Percentiles rank a stretch among this genome's conserved stretches.
phyloP scores from a whole-genome alignment of 1,284 basidiomycete species.

The Acaromyces ingoldii region DNA sequence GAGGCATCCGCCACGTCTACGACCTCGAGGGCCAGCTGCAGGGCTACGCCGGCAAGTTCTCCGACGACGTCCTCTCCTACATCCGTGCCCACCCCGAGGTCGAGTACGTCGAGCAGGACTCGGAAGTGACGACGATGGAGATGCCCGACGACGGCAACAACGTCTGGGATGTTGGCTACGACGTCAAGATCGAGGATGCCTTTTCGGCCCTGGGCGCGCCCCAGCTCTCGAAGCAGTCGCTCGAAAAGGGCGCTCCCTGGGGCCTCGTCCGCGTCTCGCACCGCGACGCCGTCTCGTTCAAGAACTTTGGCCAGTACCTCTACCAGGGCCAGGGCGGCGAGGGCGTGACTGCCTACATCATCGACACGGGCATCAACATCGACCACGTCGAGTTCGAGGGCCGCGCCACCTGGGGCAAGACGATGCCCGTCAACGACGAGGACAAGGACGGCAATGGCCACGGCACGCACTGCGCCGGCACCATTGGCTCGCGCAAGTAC shows the following conservation, averaged over 20 bases:
- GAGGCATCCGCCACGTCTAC: slow-evolving; percentile 43
- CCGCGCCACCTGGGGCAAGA: slow-evolving; percentile 60
- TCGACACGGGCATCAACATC: slow-evolving; percentile 80
- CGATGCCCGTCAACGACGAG: slow-evolving; percentile 60
- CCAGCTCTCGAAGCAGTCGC: slow-evolving; percentile 29
- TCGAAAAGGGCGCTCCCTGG: slow-evolving; percentile 82
- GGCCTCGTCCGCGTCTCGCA: slow-evolving; percentile 95
- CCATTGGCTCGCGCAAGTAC: slow-evolving; percentile 66
- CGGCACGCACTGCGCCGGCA: slow-evolving; percentile 66
- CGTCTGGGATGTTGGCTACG: slow-evolving; percentile 33
- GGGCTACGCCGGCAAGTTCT: slow-evolving; percentile 83
- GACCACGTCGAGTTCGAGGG: slow-evolving; percentile 81
- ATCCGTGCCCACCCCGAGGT: slow-evolving; percentile 86
- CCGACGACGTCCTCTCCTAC: slow-evolving; percentile 66
- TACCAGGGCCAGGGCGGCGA: slow-evolving; percentile 73
- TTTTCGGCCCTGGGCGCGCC: slow-evolving; percentile 34
- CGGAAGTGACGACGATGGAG: slow-evolving; percentile 40
- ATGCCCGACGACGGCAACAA: slow-evolving; percentile 39
- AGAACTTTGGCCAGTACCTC: slow-evolving; percentile 81
- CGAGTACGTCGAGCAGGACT: slow-evolving; percentile 81
- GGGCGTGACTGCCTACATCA: slow-evolving; percentile 76
- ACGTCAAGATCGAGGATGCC: slow-evolving; percentile 67
- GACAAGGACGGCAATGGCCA: slow-evolving; percentile 68
- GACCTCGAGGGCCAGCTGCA: slow-evolving; percentile 54
- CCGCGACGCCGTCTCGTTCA: slow-evolving; percentile 68